phyloP scores from a whole-genome alignment of 1,284 basidiomycete genomes.

The Boletus sp. region DNA sequence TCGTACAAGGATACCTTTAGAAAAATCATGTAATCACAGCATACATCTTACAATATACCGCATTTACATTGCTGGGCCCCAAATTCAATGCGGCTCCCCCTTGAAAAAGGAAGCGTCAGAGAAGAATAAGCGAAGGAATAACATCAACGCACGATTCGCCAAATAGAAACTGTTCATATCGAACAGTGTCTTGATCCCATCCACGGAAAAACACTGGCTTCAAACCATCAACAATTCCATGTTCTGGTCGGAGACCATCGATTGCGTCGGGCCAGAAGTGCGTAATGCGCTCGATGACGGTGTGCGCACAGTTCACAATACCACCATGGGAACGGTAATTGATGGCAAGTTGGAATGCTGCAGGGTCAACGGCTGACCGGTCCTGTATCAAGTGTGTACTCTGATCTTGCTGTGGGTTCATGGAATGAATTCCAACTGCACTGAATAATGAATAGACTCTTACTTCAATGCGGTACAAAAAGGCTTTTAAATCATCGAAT shows the following conservation, averaged over 20 bases:
- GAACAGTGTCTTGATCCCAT: conserved; percentile 49
- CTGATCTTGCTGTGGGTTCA: conserved; percentile 20
- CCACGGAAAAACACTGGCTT: conserved; percentile 59
- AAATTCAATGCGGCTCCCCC: conserved; percentile 54
- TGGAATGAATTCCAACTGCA: not conserved
- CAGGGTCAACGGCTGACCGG: conserved; percentile 34
- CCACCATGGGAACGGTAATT: conserved; percentile 75
- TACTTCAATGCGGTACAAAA: conserved; percentile 58
- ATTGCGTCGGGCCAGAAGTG: conserved; percentile 65
- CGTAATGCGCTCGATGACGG: conserved; percentile 59
- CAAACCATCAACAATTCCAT: conserved; percentile 53
- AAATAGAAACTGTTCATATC: conserved; percentile 57
- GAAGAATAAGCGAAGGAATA: not conserved
- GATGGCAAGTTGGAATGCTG: conserved; percentile 54
- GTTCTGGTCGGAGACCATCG: conserved; percentile 55
- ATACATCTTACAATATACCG: not conserved
- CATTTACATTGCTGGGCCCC: conserved; percentile 63
- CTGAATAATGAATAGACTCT: not conserved
- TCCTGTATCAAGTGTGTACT: conserved; percentile 12
- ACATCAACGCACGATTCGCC: conserved; percentile 39
- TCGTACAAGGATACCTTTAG: conserved; percentile 64
- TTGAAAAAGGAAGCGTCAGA: conserved; percentile 21
- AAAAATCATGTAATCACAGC: not conserved
- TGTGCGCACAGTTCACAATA: conserved; percentile 64
- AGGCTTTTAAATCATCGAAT: conserved; percentile 69